phyloP scores from a whole-genome alignment of 2,329 filamentous ascomycete genomes.

The Chaetomium sp. region DNA sequence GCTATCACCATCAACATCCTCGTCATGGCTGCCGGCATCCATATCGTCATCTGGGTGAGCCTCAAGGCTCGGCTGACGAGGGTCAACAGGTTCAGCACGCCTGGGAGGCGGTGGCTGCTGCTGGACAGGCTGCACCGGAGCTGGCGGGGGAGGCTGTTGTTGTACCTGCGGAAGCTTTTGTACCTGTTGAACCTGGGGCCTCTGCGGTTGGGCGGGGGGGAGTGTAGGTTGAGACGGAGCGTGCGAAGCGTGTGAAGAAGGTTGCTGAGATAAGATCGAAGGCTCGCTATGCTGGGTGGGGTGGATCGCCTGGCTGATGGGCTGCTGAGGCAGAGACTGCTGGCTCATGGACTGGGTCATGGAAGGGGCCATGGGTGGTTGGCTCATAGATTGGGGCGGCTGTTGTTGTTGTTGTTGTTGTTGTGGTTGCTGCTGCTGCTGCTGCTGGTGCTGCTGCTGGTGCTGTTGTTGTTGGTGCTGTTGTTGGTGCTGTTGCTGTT shows the following conservation, averaged over 20 bases:
- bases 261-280: conserved; percentile 32
- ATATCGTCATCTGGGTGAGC: conserved; percentile 42
- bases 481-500: no score
- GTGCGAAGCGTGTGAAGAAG: conserved; percentile 25
- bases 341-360: conserved; percentile 24
- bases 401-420: conserved; percentile 6
- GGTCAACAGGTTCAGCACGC: conserved; percentile 11
- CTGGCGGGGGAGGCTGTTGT: conserved; percentile 33
- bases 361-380: conserved; percentile 17
- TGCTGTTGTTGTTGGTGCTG: no score
- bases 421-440: no score
- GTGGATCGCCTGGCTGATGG: conserved; percentile 17
- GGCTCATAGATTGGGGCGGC: conserved; percentile 26
- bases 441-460: no score
- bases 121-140: conserved; percentile 21
- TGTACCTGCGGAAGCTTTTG: conserved; percentile 19
- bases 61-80: conserved; percentile 30
- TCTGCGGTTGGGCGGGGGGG: conserved; percentile 23
- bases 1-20: conserved; percentile 39
- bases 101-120: conserved; percentile 4
- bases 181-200: conserved; percentile 35
- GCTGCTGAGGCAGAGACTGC: conserved; percentile 19
- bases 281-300: conserved; percentile 7
- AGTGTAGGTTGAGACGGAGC: conserved; percentile 27
- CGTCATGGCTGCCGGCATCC: conserved; percentile 46